These are phyloP conservation scores for Puya raimondii DNA, from an alignment of 176 grass and related monocot species.

Conservation along the genomic window DNA sequence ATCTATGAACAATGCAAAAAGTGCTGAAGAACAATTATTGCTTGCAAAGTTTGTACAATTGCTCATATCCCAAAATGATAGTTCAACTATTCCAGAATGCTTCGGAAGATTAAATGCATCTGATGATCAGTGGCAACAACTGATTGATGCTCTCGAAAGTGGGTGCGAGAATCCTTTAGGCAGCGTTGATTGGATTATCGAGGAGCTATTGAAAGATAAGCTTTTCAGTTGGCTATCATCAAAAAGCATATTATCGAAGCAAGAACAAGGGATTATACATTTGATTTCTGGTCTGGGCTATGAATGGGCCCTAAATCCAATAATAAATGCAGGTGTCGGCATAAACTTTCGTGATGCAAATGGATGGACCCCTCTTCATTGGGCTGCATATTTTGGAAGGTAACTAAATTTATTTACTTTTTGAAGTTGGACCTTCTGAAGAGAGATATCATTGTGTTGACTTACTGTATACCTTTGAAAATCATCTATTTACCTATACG, in stretches of 20 bases:
- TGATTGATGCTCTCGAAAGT: constrained; percentile 43
- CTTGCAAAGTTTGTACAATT: constrained; percentile 64
- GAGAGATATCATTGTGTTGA: no score
- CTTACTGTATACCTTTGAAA: no score
- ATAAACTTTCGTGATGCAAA: constrained; percentile 97
- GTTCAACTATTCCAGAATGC: constrained; percentile 19
- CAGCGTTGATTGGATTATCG: constrained; percentile 61
- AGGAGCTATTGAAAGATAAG: constrained; percentile 78
- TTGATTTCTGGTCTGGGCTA: constrained; percentile 80
- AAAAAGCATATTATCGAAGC: constrained; percentile 64
- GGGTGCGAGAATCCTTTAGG: constrained; percentile 34
- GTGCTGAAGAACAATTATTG: constrained; percentile 57
- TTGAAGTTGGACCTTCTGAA: background rate
- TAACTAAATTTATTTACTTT: constrained; percentile 29
- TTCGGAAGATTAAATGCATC: constrained; percentile 38
- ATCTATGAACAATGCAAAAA: constrained; percentile 24
- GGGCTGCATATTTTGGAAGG: constrained; percentile 96
- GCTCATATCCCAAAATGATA: constrained; percentile 41
- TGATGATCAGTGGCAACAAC: constrained; percentile 36
- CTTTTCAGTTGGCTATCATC: constrained; percentile 59
- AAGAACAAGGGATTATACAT: constrained; percentile 91
- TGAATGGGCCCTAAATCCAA: constrained; percentile 67
- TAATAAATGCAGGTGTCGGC: constrained; percentile 56
- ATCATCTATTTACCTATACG: no score
- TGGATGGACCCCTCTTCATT: constrained; percentile 98